phyloP scores from a whole-genome alignment of 2,329 filamentous ascomycete genomes.

The Fusarium irregulare region DNA sequence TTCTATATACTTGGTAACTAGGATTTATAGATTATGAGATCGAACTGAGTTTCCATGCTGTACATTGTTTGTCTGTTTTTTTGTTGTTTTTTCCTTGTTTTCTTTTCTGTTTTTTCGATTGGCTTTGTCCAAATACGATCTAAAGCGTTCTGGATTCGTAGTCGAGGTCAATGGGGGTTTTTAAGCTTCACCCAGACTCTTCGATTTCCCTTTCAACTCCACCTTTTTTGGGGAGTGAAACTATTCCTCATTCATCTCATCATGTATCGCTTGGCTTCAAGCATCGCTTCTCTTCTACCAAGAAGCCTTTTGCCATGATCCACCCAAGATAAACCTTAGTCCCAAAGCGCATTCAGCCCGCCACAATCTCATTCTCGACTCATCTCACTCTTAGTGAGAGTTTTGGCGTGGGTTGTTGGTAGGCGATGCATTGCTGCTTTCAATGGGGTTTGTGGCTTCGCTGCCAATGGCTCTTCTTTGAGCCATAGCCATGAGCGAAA shows the following conservation, averaged over 20 bases:
- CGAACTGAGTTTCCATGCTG: not conserved
- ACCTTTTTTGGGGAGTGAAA: constrained; percentile 26
- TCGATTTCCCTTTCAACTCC: constrained; percentile 13
- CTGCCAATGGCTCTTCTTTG: constrained; percentile 28
- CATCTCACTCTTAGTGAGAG: constrained; percentile 12
- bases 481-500: constrained; percentile 23
- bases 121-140: constrained; percentile 20
- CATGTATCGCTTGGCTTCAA: constrained; percentile 26
- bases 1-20: not conserved
- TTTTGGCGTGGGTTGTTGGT: constrained; percentile 18
- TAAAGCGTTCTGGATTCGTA: constrained; percentile 18
- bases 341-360: constrained; percentile 31
- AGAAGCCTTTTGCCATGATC: constrained; percentile 26
- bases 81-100: constrained; percentile 8
- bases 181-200: constrained; percentile 20
- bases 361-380: constrained; percentile 22
- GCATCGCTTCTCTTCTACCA: constrained; percentile 22
- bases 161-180: constrained; percentile 9
- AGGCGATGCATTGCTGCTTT: constrained; percentile 19
- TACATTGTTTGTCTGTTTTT: constrained; percentile 12
- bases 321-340: constrained; percentile 24
- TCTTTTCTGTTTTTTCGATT: constrained; percentile 8
- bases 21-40: constrained; percentile 2
- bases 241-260: constrained; percentile 31
- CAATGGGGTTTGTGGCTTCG: constrained; percentile 30